phyloP scores from a whole-genome alignment of 2,329 filamentous ascomycete genomes.

The Aspergillus viridinutans region DNA sequence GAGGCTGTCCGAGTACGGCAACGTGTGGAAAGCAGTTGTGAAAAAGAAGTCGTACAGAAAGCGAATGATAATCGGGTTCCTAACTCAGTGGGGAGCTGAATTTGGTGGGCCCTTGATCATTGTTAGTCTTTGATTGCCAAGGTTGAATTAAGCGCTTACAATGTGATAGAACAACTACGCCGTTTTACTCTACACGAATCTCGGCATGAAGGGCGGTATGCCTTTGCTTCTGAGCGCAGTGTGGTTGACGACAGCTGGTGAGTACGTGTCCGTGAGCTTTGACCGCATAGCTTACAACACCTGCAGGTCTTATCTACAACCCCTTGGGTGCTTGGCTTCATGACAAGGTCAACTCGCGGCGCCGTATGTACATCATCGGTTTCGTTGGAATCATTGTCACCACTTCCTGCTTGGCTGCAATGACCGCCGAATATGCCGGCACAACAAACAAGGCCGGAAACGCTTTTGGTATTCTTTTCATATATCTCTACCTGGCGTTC shows the following conservation, averaged over 20 bases:
- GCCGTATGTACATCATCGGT: slow-evolving; percentile 41
- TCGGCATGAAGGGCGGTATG: slow-evolving; percentile 42
- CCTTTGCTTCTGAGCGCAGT: slow-evolving; percentile 43
- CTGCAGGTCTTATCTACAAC: slow-evolving; percentile 39
- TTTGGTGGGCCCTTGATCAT: slow-evolving; percentile 52
- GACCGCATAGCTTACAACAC: slow-evolving; percentile 9
- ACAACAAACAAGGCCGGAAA: slow-evolving; percentile 41
- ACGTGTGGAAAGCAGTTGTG: slow-evolving; percentile 44
- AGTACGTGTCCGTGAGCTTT: slow-evolving; percentile 1
- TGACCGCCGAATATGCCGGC: slow-evolving; percentile 36
- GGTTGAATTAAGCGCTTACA: neutral
- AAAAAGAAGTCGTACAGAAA: slow-evolving; percentile 48
- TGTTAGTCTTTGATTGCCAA: slow-evolving; percentile 28
- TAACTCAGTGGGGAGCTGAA: slow-evolving; percentile 52
- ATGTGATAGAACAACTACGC: slow-evolving; percentile 44
- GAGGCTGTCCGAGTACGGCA: slow-evolving; percentile 40
- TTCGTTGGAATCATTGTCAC: slow-evolving; percentile 39
- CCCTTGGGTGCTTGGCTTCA: slow-evolving; percentile 36
- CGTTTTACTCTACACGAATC: slow-evolving; percentile 41
- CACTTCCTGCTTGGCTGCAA: slow-evolving; percentile 38
- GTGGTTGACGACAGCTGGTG: slow-evolving; percentile 46
- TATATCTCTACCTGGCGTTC: slow-evolving; percentile 47
- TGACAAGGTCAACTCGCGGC: slow-evolving; percentile 35
- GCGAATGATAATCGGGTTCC: slow-evolving; percentile 50
- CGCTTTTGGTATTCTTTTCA: slow-evolving; percentile 39